Evolutionary conservation across 192 early-diverging fungal genomes (phyloP).

Genomic region (Obelidium mucronatum): DNA sequence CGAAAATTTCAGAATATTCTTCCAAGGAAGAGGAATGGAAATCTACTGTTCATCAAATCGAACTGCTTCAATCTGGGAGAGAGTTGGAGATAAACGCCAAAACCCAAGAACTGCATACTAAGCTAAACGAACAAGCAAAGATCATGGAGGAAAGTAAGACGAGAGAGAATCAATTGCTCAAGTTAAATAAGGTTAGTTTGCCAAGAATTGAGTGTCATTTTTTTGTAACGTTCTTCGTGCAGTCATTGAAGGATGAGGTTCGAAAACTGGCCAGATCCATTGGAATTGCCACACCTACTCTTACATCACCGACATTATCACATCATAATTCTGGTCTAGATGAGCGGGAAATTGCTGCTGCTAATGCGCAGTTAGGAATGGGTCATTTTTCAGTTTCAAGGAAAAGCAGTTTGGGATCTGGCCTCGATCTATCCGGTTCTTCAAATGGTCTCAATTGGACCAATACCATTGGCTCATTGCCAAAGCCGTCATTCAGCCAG

Average conservation of each 20-base stretch:
- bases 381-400: not conserved
- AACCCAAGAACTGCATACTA: slow-evolving; percentile 13
- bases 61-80: slow-evolving; percentile 24
- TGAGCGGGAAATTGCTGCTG: slow-evolving; percentile 18
- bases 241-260: slow-evolving; percentile 84
- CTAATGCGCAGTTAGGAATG: slow-evolving; percentile 14
- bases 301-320: slow-evolving; percentile 36
- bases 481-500: not conserved
- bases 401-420: slow-evolving; percentile 4
- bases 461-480: not conserved
- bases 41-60: slow-evolving; percentile 27
- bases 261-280: slow-evolving; percentile 65
- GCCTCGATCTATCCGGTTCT: slow-evolving; percentile 23
- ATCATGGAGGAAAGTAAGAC: slow-evolving; percentile 71
- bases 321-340: slow-evolving; percentile 38
- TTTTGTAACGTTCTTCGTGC: not conserved
- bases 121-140: slow-evolving; percentile 56
- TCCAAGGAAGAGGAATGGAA: slow-evolving; percentile 42
- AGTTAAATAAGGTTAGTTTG: slow-evolving; percentile 73
- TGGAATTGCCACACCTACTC: slow-evolving; percentile 39
- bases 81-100: slow-evolving; percentile 16
- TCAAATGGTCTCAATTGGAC: slow-evolving; percentile 11
- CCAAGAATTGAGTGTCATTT: not conserved
- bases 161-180: slow-evolving; percentile 72
- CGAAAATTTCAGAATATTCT: slow-evolving; percentile 44